Evolutionary conservation across 306 rosid species (phyloP), one percentile per base, ranked within the genome.

Genomic region (Dryas alaskensis): DNA sequence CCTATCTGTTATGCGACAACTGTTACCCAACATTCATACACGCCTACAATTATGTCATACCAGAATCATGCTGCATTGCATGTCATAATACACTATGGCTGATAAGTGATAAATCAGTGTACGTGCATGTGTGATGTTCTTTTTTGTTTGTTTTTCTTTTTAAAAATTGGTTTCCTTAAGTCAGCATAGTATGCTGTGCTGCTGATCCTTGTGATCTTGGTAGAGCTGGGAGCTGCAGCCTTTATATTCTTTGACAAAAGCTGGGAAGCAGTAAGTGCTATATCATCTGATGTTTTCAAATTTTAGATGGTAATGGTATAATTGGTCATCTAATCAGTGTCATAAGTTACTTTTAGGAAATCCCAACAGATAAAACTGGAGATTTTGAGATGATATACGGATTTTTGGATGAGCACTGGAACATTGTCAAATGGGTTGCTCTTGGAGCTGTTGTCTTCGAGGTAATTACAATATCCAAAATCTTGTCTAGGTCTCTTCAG

Each of bases 201-300:
- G 83, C 78, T 93, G 81, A 78, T 87, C 75, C 80, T 90, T 43
- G 78, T 93, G 85, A 90, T 93, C 81, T 74, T 91, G 87, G 83
- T 74, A 68, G 97, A 93, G 83, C 78, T 90, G 81, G 98, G 87
- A 74, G 88, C 87, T 79, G 98, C 90, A 14, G 97, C 92, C 69
- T 93, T 90, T 79, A 81, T 93, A 63, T 90, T 83, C 83, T 93
- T 93, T 79, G 97, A 93, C 81, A 93, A 89, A 86, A 81, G 84
- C 83, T 90, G 98, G 97, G 78, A 89, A 82, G 79, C 79, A 37
- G 98, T 90, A 81, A 84, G 97, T 82, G 67, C 10, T 76, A 7
- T 64, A 47, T 63, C 42, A 9, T 17, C n/a, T 60, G 4, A 55
- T 65, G 16, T 61, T 53, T 51, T 57, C n/a, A 52, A 47, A 57